A percentile compares a stretch with the other conserved stretches of the same genome.
These are phyloP conservation scores for Solanum clarkiae DNA, from an alignment of 257 asterid species.

Conservation along the genomic window DNA sequence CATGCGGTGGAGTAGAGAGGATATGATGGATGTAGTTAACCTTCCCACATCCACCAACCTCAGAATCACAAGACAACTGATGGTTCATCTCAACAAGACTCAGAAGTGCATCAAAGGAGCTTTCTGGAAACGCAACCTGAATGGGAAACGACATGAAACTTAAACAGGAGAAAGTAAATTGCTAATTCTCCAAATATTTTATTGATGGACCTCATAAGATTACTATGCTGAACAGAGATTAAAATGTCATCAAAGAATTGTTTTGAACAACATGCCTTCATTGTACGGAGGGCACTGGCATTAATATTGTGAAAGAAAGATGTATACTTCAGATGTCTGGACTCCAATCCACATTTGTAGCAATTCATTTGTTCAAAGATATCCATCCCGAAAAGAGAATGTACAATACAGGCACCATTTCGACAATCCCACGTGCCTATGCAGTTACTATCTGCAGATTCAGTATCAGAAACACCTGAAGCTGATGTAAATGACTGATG, in stretches of 20 bases:
- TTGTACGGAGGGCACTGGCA: slow-evolving; percentile 90
- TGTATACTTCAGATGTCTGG: slow-evolving; percentile 80
- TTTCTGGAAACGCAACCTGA: slow-evolving; percentile 77
- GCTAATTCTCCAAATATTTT: not conserved
- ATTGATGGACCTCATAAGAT: not conserved
- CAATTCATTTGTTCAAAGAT: slow-evolving; percentile 84
- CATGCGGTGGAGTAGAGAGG: slow-evolving; percentile 76
- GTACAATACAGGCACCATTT: slow-evolving; percentile 67
- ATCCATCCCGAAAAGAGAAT: slow-evolving; percentile 86
- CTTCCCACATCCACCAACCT: slow-evolving; percentile 83
- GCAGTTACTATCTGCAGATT: slow-evolving; percentile 48
- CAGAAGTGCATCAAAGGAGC: slow-evolving; percentile 71
- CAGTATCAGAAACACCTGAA: slow-evolving; percentile 36
- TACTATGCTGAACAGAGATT: not conserved
- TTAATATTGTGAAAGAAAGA: slow-evolving; percentile 84
- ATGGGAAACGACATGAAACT: slow-evolving; percentile 7
- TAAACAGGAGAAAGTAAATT: not conserved
- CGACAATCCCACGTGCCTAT: slow-evolving; percentile 71
- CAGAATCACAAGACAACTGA: slow-evolving; percentile 91
- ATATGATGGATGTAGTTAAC: slow-evolving; percentile 74
- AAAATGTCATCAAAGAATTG: not conserved
- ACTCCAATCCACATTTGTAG: slow-evolving; percentile 70
- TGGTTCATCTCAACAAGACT: slow-evolving; percentile 88
- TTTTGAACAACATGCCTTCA: slow-evolving; percentile 49
- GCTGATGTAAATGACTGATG: slow-evolving; percentile 59